Percentiles rank a stretch among this genome's conserved stretches.
Conservation (phyloP, 1,284 basidiomycete genomes). For the Marasmius fiardii region DNA sequence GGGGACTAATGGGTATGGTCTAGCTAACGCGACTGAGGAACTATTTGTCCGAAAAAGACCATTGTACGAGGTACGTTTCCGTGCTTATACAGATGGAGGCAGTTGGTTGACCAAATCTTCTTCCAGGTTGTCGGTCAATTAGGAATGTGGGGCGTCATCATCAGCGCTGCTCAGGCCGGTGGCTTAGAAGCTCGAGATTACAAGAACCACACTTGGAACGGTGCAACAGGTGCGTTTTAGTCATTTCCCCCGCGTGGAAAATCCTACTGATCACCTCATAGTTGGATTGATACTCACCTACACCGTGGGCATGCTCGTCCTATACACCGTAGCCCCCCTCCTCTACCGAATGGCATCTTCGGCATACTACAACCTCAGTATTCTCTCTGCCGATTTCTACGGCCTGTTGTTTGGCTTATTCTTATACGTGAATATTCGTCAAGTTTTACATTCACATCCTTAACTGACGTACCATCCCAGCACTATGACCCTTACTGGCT, state of each 20-base stretch:
- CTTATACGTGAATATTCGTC: slow-evolving; percentile 51
- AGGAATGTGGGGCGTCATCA: slow-evolving; percentile 79
- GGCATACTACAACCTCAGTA: slow-evolving; percentile 78
- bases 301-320: slow-evolving; percentile 75
- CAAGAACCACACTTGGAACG: slow-evolving; percentile 64
- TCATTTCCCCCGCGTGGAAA: slow-evolving; percentile 1
- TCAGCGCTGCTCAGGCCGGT: slow-evolving; percentile 76
- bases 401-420: slow-evolving; percentile 78
- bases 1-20: background rate
- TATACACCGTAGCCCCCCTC: slow-evolving; percentile 83
- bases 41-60: slow-evolving; percentile 79
- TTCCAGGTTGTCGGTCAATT: slow-evolving; percentile 73
- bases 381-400: slow-evolving; percentile 84
- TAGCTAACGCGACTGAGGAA: slow-evolving; percentile 85
- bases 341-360: slow-evolving; percentile 82
- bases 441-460: background rate
- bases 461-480: slow-evolving; percentile 31
- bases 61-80: slow-evolving; percentile 63
- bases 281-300: slow-evolving; percentile 75
- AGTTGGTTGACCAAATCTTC: background rate
- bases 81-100: background rate
- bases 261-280: slow-evolving; percentile 22
- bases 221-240: slow-evolving; percentile 52
- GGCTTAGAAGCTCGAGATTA: slow-evolving; percentile 68
- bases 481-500: slow-evolving; percentile 80